Conservation (phyloP, 768 basidiomycete species). For the Termitomyces sp. region DNA sequence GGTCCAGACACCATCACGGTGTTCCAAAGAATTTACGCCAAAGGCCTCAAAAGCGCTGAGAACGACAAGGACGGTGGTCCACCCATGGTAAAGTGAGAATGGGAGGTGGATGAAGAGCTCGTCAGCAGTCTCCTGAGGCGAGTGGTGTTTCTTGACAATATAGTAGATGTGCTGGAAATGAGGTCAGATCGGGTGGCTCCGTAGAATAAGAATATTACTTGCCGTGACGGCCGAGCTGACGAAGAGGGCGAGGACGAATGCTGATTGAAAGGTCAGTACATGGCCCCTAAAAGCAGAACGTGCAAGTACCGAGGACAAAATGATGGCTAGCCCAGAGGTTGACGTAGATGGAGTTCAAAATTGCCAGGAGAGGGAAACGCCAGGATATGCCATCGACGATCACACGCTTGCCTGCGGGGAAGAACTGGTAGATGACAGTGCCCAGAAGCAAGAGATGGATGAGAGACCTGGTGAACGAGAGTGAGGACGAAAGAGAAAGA, state of each 20-base stretch:
- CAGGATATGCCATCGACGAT: constrained; percentile 87
- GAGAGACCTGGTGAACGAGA: constrained; percentile 51
- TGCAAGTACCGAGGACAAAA: constrained; percentile 53
- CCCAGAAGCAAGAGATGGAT: constrained; percentile 91
- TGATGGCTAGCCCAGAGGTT: constrained; percentile 78
- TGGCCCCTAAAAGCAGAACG: background rate
- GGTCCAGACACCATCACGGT: constrained; percentile 80
- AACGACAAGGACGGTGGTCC: constrained; percentile 81
- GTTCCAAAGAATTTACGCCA: constrained; percentile 64
- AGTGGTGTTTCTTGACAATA: constrained; percentile 82
- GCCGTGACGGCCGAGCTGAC: constrained; percentile 69
- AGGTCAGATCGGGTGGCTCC: constrained; percentile 22
- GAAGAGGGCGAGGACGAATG: constrained; percentile 85
- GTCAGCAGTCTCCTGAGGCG: constrained; percentile 57
- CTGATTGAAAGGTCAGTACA: constrained; percentile 30
- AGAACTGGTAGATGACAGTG: constrained; percentile 88
- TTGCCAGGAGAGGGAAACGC: constrained; percentile 83
- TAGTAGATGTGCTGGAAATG: constrained; percentile 84
- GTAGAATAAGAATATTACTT: constrained; percentile 16
- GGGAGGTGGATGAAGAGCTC: constrained; percentile 93
- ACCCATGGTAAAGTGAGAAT: constrained; percentile 94
- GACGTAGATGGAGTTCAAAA: constrained; percentile 88
- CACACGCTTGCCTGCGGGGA: constrained; percentile 64
- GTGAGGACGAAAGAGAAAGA: constrained; percentile 13
- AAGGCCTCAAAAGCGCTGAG: constrained; percentile 86